Percentiles rank a stretch among this genome's conserved stretches.
Evolutionary conservation across 192 early-diverging fungal genomes (phyloP).

Genomic region (Funneliformis geosporum): DNA sequence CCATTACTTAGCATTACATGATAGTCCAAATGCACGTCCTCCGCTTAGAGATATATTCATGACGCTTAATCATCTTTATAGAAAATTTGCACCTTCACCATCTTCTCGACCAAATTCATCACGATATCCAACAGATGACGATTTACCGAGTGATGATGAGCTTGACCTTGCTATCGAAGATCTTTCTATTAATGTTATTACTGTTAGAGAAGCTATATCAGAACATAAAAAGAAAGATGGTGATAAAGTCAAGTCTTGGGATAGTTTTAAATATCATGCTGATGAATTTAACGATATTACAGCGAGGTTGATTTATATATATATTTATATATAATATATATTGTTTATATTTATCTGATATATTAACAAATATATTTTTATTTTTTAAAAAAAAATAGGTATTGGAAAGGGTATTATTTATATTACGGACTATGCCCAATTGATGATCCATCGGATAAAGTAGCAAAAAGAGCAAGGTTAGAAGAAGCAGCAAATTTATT

Average conservation of each 20-base stretch:
- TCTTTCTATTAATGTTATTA: background rate
- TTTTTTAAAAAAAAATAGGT: slow-evolving; percentile 10
- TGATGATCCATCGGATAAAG: background rate
- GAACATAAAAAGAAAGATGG: slow-evolving; percentile 15
- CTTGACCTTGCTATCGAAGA: background rate
- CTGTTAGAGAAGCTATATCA: slow-evolving; percentile 11
- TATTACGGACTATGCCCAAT: slow-evolving; percentile 12
- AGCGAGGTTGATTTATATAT: slow-evolving; percentile 1
- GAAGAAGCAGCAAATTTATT: slow-evolving; percentile 16
- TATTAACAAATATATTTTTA: background rate
- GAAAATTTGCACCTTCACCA: background rate
- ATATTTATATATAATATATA: background rate
- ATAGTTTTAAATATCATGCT: slow-evolving; percentile 19
- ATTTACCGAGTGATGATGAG: background rate
- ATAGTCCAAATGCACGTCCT: slow-evolving; percentile 6
- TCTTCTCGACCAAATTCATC: background rate
- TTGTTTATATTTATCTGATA: background rate
- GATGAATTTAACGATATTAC: slow-evolving; percentile 16
- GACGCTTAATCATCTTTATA: slow-evolving; percentile 6
- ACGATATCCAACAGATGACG: background rate
- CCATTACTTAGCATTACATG: background rate
- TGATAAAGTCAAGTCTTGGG: slow-evolving; percentile 2
- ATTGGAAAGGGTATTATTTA: slow-evolving; percentile 33
- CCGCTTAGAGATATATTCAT: slow-evolving; percentile 20
- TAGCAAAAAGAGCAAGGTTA: background rate